phyloP scores from a whole-genome alignment of 208 protist genomes.

The Leishmania amazonensis region DNA sequence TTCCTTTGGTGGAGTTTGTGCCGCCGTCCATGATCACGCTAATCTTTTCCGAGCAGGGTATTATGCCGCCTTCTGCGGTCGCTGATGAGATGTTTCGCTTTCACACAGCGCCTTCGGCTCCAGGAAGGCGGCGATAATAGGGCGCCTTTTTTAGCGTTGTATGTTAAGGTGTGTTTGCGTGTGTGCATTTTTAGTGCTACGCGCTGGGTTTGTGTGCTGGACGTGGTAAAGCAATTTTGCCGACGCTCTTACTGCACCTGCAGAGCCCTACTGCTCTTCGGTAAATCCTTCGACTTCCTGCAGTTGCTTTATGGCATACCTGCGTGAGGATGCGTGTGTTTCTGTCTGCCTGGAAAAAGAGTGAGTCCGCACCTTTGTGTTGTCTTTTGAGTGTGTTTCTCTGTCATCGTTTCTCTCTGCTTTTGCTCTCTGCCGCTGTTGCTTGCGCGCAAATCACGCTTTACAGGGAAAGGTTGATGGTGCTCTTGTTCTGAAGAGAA shows the following conservation, averaged over 20 bases:
- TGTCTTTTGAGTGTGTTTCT: not conserved
- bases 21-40: slow-evolving; percentile 91
- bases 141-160: too few species aligned
- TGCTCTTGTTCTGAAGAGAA: not conserved
- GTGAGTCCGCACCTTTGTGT: not conserved
- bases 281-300: not conserved
- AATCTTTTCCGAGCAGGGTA: slow-evolving; percentile 99
- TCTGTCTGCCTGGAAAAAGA: not conserved
- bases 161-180: not conserved
- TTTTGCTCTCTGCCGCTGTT: not conserved
- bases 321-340: not conserved
- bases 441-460: too few species aligned
- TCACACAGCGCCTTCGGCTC: slow-evolving; percentile 72
- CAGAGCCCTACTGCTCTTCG: not conserved
- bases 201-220: not conserved
- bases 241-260: not conserved
- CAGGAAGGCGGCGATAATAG: slow-evolving; percentile 54
- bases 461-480: not conserved
- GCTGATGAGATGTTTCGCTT: slow-evolving; percentile 98
- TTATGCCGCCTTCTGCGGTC: slow-evolving; percentile 98
- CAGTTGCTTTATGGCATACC: not conserved
- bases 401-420: not conserved
- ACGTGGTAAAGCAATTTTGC: not conserved
- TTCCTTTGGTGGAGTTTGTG: slow-evolving; percentile 88
- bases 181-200: too few species aligned